Evolutionary conservation across 2,329 filamentous ascomycete species (phyloP).

Genomic region (Xylaria sp.): DNA sequence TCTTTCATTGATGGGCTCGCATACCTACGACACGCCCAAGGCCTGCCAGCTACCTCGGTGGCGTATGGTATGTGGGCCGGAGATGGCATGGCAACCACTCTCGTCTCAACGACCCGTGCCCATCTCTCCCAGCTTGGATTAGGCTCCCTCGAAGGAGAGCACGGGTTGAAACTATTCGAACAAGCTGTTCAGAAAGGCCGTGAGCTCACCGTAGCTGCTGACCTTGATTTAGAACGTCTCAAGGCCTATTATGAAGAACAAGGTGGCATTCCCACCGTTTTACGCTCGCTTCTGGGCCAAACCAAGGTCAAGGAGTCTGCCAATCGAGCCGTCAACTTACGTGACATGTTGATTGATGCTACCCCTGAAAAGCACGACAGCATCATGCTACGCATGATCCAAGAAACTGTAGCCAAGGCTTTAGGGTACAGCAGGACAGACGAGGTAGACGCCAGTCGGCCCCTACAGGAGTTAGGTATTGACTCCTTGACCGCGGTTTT

Average conservation of each 20-base stretch:
- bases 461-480: conserved; percentile 37
- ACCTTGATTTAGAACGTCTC: conserved; percentile 35
- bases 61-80: conserved; percentile 40
- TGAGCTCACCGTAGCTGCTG: conserved; percentile 35
- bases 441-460: conserved; percentile 33
- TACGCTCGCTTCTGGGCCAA: conserved; percentile 27
- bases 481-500: conserved; percentile 39
- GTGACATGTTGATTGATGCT: conserved; percentile 26
- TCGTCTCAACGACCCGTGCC: conserved; percentile 25
- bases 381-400: conserved; percentile 34
- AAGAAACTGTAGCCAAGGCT: conserved; percentile 34
- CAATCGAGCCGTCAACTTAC: conserved; percentile 20
- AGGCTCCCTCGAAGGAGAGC: conserved; percentile 27
- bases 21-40: conserved; percentile 29
- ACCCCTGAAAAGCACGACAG: conserved; percentile 26
- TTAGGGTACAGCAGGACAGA: conserved; percentile 30
- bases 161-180: conserved; percentile 32
- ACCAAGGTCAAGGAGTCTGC: not conserved
- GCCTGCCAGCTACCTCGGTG: conserved; percentile 36
- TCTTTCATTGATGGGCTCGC: conserved; percentile 35
- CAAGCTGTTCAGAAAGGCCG: conserved; percentile 27
- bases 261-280: conserved; percentile 31
- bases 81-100: conserved; percentile 38
- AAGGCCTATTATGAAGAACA: conserved; percentile 30
- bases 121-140: conserved; percentile 36